Evolutionary conservation across 139 green algal species (phyloP), one percentile per base, ranked within the genome.

Genomic region (Coelastrella sp.): DNA sequence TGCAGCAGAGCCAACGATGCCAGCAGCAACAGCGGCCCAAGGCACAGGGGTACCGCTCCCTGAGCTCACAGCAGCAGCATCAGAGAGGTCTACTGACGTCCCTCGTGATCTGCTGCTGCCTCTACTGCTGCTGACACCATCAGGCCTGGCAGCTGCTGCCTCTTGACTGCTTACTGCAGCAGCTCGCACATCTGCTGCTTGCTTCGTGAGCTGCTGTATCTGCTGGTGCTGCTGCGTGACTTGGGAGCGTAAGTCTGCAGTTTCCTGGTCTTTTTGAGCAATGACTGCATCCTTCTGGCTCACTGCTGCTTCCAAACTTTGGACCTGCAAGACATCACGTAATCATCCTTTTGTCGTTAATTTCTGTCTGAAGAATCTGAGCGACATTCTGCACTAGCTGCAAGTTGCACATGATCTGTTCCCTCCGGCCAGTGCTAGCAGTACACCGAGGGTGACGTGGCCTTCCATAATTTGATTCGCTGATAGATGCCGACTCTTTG

Each of bases 21-120:
- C 85, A 61, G 85, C 85, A 20, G 85, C 85, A 58, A 90, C 65
- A 23, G 85, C 85, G 17, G 85, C 71, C 85, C 85, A 90, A 11
- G 22, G 68, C n/a, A 68, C 83, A 68, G 83, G 19, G 13, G 83
- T 58, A 7, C 5, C 82, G 19, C 57, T 5, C 3, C 32, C 32
- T 1, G 74, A 8, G 22, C 22, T 8, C 6, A 58, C 74, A 32
- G 58, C 79, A 73, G 79, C 79, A 86, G 59, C 59, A 86, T 8
- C 80, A 86, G n/a, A 74, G 6, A 80, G 64, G 82, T 87, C 16
- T 16, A 87, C 47, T 10, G 80, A 86, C 19, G 59, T 32, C 3
- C 80, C 59, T 11, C 80, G 22, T 76, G 80, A 79, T 47, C 82
- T 61, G 64, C 64, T 79, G 19, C 47, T 73, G 85, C 85, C 7